Conservation (phyloP, 768 basidiomycete genomes). For the Pisolithus marmoratus region DNA sequence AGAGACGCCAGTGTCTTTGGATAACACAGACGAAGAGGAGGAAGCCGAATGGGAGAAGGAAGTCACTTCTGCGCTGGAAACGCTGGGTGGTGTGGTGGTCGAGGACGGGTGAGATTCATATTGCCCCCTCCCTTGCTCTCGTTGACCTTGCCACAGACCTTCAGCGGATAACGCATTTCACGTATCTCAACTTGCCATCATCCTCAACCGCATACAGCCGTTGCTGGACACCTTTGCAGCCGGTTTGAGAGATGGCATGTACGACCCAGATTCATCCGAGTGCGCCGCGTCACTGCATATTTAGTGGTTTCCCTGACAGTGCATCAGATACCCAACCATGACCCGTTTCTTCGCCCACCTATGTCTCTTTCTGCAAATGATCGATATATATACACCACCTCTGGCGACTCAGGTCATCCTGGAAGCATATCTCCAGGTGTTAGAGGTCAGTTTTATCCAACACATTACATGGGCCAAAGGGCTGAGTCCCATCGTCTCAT, state of each 20-base stretch:
- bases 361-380: conserved; percentile 81
- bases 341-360: conserved; percentile 92
- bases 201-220: conserved; percentile 60
- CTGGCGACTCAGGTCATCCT: conserved; percentile 75
- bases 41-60: conserved; percentile 65
- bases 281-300: conserved; percentile 27
- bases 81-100: conserved; percentile 51
- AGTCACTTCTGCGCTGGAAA: conserved; percentile 50
- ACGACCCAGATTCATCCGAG: conserved; percentile 49
- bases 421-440: conserved; percentile 81
- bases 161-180: conserved; percentile 74
- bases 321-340: conserved; percentile 57
- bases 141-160: conserved; percentile 32
- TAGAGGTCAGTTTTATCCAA: conserved; percentile 52
- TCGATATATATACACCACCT: conserved; percentile 68
- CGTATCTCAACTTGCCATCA: conserved; percentile 74
- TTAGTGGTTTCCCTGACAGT: conserved; percentile 1
- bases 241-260: conserved; percentile 47
- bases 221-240: conserved; percentile 66
- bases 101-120: conserved; percentile 52
- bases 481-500: background rate
- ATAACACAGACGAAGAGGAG: conserved; percentile 30
- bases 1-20: conserved; percentile 27
- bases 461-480: background rate
- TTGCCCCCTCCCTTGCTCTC: background rate